A percentile compares a stretch with the other conserved stretches of the same genome.
Conservation (phyloP, 768 basidiomycete species). For the Boletellus sp. region DNA sequence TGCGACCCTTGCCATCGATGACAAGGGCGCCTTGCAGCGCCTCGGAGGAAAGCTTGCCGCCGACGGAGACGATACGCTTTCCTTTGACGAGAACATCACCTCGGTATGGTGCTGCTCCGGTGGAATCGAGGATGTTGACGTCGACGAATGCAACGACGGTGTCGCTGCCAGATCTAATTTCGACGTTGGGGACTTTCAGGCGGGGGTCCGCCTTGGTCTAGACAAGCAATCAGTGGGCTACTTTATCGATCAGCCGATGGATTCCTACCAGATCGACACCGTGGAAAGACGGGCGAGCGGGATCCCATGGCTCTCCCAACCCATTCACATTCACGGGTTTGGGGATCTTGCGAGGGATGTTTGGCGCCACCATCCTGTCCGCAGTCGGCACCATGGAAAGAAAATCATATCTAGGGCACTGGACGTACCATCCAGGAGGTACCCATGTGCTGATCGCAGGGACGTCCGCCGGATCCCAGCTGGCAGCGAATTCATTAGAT, state of each 20-base stretch:
- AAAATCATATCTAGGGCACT: neutral
- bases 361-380: conserved; percentile 20
- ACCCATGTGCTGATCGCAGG: conserved; percentile 25
- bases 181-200: conserved; percentile 22
- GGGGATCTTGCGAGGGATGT: neutral
- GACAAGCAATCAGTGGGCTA: neutral
- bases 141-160: conserved; percentile 23
- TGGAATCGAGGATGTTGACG: conserved; percentile 36
- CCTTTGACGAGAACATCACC: conserved; percentile 35
- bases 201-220: conserved; percentile 22
- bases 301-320: conserved; percentile 25
- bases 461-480: conserved; percentile 24
- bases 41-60: conserved; percentile 19
- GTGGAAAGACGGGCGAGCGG: conserved; percentile 17
- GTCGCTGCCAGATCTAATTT: conserved; percentile 22
- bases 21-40: conserved; percentile 19
- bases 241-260: neutral
- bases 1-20: conserved; percentile 32
- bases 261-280: conserved; percentile 21
- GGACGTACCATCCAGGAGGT: conserved; percentile 23
- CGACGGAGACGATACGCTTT: conserved; percentile 29
- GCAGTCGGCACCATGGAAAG: neutral
- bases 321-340: conserved; percentile 13
- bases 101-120: conserved; percentile 29
- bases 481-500: conserved; percentile 2